phyloP scores from a whole-genome alignment of 257 asterid species.

The Jaltomata sinuosa region DNA sequence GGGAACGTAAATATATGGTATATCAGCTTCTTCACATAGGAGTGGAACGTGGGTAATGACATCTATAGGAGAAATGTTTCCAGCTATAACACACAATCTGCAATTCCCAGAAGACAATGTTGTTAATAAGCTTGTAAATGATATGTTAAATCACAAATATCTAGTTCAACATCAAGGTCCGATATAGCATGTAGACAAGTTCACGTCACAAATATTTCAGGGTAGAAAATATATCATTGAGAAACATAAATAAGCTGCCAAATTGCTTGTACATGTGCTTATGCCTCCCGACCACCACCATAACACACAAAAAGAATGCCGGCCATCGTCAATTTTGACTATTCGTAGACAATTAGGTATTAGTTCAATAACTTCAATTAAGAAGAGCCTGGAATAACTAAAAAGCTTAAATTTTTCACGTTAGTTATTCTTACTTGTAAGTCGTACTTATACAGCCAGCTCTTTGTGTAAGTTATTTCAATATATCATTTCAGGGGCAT shows the following conservation, averaged over 20 bases:
- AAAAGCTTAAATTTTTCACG: background rate
- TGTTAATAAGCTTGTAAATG: background rate
- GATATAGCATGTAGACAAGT: background rate
- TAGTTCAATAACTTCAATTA: background rate
- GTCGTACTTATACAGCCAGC: background rate
- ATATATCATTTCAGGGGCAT: background rate
- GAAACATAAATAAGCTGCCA: background rate
- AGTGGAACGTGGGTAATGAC: slow-evolving; percentile 90
- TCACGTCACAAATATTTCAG: background rate
- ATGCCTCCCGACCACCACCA: background rate
- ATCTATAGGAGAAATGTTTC: slow-evolving; percentile 88
- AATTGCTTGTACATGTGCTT: background rate
- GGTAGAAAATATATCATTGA: background rate
- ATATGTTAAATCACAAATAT: background rate
- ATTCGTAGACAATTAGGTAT: background rate
- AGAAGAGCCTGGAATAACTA: background rate
- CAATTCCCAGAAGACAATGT: slow-evolving; percentile 1
- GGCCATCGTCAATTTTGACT: background rate
- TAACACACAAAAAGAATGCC: background rate
- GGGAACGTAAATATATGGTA: slow-evolving; percentile 69
- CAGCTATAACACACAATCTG: slow-evolving; percentile 90
- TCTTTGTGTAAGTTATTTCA: background rate
- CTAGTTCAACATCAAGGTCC: background rate
- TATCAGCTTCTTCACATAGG: slow-evolving; percentile 73
- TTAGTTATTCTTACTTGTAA: background rate